A percentile compares a stretch with the other conserved stretches of the same genome.
phyloP scores from a whole-genome alignment of 371 early-diverging fungal genomes.

The Basidiobolus meristosporus region DNA sequence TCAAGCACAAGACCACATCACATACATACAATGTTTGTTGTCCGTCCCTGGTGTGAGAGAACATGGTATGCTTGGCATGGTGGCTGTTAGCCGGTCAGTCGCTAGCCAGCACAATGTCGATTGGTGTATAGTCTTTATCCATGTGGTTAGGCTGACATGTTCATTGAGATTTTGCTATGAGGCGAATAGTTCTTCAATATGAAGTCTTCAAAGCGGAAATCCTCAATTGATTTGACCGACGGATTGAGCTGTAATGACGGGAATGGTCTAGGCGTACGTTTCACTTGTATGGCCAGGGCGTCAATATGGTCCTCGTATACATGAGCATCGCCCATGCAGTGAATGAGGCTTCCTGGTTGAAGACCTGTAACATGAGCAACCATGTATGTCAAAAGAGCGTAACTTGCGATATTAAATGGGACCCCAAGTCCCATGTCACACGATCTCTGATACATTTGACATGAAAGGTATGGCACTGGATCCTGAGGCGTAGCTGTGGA shows the following conservation, averaged over 20 bases:
- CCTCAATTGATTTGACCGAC: constrained; percentile 53
- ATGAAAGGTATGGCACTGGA: constrained; percentile 52
- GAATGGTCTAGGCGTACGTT: constrained; percentile 71
- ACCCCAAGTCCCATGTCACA: constrained; percentile 98
- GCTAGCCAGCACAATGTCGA: too few relatives aligned
- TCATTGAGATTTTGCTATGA: constrained; percentile 84
- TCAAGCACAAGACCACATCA: too few relatives aligned
- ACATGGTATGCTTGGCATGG: too few relatives aligned
- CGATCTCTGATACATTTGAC: constrained; percentile 95
- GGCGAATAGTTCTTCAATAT: constrained; percentile 76
- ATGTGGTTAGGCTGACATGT: constrained; percentile 92
- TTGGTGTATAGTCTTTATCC: too few relatives aligned
- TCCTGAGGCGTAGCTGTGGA: constrained; percentile 28
- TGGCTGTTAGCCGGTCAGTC: too few relatives aligned
- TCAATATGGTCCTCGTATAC: constrained; percentile 91
- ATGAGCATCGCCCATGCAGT: constrained; percentile 96
- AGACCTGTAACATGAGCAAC: constrained; percentile 83
- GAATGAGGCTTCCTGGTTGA: constrained; percentile 82
- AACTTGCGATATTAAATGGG: constrained; percentile 99
- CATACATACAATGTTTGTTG: too few relatives aligned
- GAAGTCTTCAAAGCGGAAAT: constrained; percentile 73
- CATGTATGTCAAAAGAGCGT: constrained; percentile 87
- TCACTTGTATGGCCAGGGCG: constrained; percentile 66
- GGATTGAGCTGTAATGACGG: constrained; percentile 60
- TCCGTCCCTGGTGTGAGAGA: too few relatives aligned